These are phyloP conservation scores for Penicillium concentricum DNA, from an alignment of 2,329 filamentous ascomycete genomes.

Conservation along the genomic window DNA sequence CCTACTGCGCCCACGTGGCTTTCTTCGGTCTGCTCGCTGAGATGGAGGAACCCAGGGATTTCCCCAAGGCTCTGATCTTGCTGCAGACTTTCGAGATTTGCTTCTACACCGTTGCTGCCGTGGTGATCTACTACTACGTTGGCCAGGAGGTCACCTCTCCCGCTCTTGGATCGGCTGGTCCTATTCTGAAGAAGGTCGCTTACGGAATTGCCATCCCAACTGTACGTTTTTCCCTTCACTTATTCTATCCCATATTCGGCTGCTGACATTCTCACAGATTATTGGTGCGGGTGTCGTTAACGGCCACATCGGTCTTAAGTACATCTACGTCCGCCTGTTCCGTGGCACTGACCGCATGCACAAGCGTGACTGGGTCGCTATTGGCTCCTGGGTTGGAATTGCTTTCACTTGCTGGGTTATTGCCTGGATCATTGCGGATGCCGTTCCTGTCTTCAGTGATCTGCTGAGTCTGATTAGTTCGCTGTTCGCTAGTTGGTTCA, in stretches of 20 bases:
- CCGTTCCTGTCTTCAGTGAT: conserved; percentile 67
- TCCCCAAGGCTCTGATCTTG: conserved; percentile 61
- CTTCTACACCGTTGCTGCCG: conserved; percentile 64
- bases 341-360: conserved; percentile 55
- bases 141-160: conserved; percentile 63
- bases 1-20: conserved; percentile 67
- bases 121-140: conserved; percentile 68
- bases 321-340: conserved; percentile 64
- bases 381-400: conserved; percentile 60
- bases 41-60: conserved; percentile 60
- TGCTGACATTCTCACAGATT: conserved; percentile 43
- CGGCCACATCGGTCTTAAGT: conserved; percentile 64
- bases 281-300: conserved; percentile 69
- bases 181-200: conserved; percentile 59
- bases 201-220: conserved; percentile 69
- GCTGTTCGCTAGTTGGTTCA: conserved; percentile 17
- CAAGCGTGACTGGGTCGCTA: conserved; percentile 50
- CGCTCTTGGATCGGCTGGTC: conserved; percentile 62
- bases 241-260: neutral
- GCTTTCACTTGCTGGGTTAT: conserved; percentile 57
- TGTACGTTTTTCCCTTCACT: conserved; percentile 19
- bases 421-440: conserved; percentile 66
- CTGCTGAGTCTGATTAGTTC: conserved; percentile 59
- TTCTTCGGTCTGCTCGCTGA: conserved; percentile 68
- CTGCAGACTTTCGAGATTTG: conserved; percentile 59